Base-by-base conservation (phyloP, 2,329 filamentous ascomycete species). In the Stylonectria norvegica region DNA sequence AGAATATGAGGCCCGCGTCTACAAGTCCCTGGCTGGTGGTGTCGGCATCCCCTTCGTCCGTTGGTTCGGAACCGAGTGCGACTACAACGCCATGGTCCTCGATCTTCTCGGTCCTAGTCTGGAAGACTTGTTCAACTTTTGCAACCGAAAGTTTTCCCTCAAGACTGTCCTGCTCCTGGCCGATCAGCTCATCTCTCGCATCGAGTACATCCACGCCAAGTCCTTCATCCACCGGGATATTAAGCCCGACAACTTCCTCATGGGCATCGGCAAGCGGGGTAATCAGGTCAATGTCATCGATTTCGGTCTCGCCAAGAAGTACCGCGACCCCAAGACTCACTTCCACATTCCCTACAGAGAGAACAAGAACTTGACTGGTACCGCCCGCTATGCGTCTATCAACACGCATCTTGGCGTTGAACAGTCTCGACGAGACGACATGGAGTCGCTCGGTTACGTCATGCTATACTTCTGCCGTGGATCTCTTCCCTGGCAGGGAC, bases 401-500 rank as follows among this genome's bases (percentile, higher is more conserved):
- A 98, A 98, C 77, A 98, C 93, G 47, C 93, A 98, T 65, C 73
- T 97, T 65, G 93, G 93, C 68, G 93, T 97, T 58, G 91, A 98
- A 72, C 93, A 98, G 80, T 97, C 91, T 60, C 91, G 93, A 54
- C 91, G 93, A 75, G 93, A 98, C 61, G 93, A 98, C 61, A 97
- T 98, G 91, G 93, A 98, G 70, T 96, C 91, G 45, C 80, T 98
- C 36, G 93, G 93, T 59, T 97, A 98, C 59, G 93, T 98, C 62
- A 97, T 98, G 90, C 86, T 98, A 50, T 98, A 98, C 79, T 98
- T 98, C 76, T 97, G 91, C 78, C 91, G 93, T 70, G 93, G 93
- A 50, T 96, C 90, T 51, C 89, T 98, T 42, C 93, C 93, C 48
- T 98, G 93, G 93, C 93, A 98, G 75, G 93, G 93, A 42, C 78